Evolutionary conservation across 1,284 basidiomycete species (phyloP), one percentile per base, ranked within the genome.

Genomic region (Ustilago lituana): DNA sequence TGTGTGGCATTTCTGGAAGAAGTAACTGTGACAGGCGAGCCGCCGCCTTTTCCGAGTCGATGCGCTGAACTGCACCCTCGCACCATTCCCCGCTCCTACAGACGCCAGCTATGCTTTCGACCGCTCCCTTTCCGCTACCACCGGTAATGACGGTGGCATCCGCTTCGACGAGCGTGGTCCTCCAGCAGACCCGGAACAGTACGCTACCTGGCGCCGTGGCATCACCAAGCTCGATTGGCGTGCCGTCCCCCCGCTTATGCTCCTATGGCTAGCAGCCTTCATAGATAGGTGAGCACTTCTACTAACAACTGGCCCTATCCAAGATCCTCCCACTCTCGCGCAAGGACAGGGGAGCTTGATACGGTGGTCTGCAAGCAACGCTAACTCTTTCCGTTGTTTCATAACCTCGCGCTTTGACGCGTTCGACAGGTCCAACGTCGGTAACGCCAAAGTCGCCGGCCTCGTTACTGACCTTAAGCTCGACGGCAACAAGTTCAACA

Each of bases 361-460:
- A 29, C 12, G 27, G 12, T 29, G 6, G 6, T 29, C 6, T 29
- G 6, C 12, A 29, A 7, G 6, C 27, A 29, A 29, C 12, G 6
- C 19, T 38, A 38, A 38, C n/a, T 17, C n/a, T 17, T 10, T 19
- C 7, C n/a, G 14, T 22, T 8, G 9, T 9, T 19, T 31, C 41
- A 5, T 17, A 10, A 31, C 17, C 20, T n/a, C n/a, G n/a, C n/a
- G n/a, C n/a, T n/a, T n/a, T n/a, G n/a, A n/a, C n/a, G n/a, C n/a
- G n/a, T n/a, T n/a, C n/a, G 9, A 11, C 11, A n/a, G 19, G 27
- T 57, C 55, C 33, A 76, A 77, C 53, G 67, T 77, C 31, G 64
- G 73, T 5, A 71, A 74, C 24, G 75, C 74, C 31, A 73, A 74
- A 41, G 50, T 71, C 24, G 62, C 69, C 2, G 76, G 76, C 14